Percentiles rank a stretch among this genome's conserved stretches.
Evolutionary conservation across 495 filamentous ascomycete genomes (phyloP).

Genomic region (Aspergillus conjunctus): DNA sequence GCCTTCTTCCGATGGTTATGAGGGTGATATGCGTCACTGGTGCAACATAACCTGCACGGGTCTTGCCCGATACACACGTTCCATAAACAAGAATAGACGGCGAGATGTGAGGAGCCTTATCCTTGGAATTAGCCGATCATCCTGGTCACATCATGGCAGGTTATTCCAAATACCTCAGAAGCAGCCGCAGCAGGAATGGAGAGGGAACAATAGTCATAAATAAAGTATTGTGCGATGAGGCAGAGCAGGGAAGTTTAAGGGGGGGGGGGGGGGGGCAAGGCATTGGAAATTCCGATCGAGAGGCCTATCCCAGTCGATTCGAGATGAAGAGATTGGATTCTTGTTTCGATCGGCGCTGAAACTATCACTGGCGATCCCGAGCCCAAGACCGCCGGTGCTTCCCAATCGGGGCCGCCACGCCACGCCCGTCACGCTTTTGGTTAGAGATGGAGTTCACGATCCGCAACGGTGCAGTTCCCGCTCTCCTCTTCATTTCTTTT

Average conservation of each 20-base stretch:
- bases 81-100: slow-evolving; percentile 5
- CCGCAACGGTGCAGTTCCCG: background rate
- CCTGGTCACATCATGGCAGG: slow-evolving; percentile 7
- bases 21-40: background rate
- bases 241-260: background rate
- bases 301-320: background rate
- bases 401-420: slow-evolving; percentile 15
- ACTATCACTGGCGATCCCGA: slow-evolving; percentile 18
- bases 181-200: background rate
- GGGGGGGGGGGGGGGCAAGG: background rate
- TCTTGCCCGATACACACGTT: slow-evolving; percentile 10
- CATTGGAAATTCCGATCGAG: slow-evolving; percentile 5
- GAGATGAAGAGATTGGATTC: background rate
- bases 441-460: background rate
- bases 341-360: slow-evolving; percentile 6
- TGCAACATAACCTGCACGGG: background rate
- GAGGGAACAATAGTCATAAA: background rate
- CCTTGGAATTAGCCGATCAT: background rate
- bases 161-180: slow-evolving; percentile 1
- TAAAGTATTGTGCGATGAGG: background rate
- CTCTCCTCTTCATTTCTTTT: slow-evolving; percentile 8
- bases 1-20: background rate
- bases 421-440: slow-evolving; percentile 9
- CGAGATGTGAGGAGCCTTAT: slow-evolving; percentile 3
- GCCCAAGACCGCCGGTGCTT: slow-evolving; percentile 13